Conservation (phyloP, 176 grass and related monocot species). For the Aegilops umbellulata region DNA sequence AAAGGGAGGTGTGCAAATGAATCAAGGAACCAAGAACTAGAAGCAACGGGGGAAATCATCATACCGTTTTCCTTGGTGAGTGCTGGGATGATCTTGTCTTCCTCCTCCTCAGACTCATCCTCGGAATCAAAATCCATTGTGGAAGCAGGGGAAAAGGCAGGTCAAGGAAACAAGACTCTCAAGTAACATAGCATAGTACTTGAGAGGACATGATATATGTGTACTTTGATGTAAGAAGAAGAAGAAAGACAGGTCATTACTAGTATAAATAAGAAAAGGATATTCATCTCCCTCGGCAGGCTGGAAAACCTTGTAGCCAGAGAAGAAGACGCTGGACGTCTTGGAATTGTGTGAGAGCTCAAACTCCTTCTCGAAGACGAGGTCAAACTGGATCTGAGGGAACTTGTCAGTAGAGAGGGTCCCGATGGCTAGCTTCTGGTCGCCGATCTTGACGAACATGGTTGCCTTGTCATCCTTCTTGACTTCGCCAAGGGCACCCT, state of each 20-base stretch:
- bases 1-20: not conserved
- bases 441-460: conserved; percentile 53
- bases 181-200: too few species aligned
- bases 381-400: conserved; percentile 71
- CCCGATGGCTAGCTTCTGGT: conserved; percentile 69
- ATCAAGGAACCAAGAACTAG: not conserved
- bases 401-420: conserved; percentile 55
- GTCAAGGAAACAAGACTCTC: conserved; percentile 28
- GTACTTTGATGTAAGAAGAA: too few species aligned
- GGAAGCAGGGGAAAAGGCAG: not conserved
- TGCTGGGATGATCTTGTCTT: not conserved
- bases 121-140: conserved; percentile 47
- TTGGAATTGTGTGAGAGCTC: conserved; percentile 88
- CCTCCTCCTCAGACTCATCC: not conserved
- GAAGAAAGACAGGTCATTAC: too few species aligned
- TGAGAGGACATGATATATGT: not conserved
- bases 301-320: conserved; percentile 68
- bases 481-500: conserved; percentile 65
- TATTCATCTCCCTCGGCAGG: conserved; percentile 44
- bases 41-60: not conserved
- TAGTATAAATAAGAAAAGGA: conserved; percentile 28
- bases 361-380: conserved; percentile 90
- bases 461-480: conserved; percentile 63
- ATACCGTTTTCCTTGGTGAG: conserved; percentile 37
- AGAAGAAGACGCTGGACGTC: conserved; percentile 60